phyloP scores from a whole-genome alignment of 495 filamentous ascomycete genomes.

The Apodospora peruviana region DNA sequence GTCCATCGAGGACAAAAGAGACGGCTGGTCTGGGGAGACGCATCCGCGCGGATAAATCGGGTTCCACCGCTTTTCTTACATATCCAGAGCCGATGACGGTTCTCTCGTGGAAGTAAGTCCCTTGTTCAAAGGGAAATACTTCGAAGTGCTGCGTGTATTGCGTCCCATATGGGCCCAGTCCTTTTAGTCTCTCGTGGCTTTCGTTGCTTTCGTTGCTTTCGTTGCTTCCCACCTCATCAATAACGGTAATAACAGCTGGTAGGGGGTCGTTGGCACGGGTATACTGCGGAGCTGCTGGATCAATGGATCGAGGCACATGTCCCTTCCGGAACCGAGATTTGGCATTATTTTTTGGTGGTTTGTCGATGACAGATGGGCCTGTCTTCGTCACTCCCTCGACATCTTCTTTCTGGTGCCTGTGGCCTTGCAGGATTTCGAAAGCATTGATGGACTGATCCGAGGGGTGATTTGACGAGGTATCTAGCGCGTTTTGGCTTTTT shows the following conservation, averaged over 20 bases:
- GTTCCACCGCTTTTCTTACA: constrained; percentile 48
- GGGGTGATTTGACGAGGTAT: constrained; percentile 12
- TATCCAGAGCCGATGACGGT: constrained; percentile 73
- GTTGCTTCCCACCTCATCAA: constrained; percentile 14
- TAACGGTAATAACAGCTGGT: constrained; percentile 14
- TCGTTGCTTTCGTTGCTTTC: not conserved
- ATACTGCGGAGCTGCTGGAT: constrained; percentile 43
- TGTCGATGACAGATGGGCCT: constrained; percentile 21
- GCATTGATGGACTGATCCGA: constrained; percentile 21
- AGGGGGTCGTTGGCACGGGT: constrained; percentile 45
- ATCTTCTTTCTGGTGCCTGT: not conserved
- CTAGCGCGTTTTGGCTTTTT: constrained; percentile 27
- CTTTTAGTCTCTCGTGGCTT: constrained; percentile 37
- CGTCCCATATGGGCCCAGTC: constrained; percentile 55
- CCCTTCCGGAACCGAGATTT: constrained; percentile 40
- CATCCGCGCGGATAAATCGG: constrained; percentile 18
- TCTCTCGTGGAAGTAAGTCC: constrained; percentile 69
- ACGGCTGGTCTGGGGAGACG: constrained; percentile 18
- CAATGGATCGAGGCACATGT: constrained; percentile 45
- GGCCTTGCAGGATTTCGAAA: not conserved
- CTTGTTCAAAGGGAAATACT: constrained; percentile 56
- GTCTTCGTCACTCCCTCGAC: constrained; percentile 5
- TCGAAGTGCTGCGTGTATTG: constrained; percentile 74
- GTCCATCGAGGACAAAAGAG: constrained; percentile 44
- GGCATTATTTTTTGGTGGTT: constrained; percentile 19